phyloP scores from a whole-genome alignment of 2,329 filamentous ascomycete genomes.

The Claviceps capensis region DNA sequence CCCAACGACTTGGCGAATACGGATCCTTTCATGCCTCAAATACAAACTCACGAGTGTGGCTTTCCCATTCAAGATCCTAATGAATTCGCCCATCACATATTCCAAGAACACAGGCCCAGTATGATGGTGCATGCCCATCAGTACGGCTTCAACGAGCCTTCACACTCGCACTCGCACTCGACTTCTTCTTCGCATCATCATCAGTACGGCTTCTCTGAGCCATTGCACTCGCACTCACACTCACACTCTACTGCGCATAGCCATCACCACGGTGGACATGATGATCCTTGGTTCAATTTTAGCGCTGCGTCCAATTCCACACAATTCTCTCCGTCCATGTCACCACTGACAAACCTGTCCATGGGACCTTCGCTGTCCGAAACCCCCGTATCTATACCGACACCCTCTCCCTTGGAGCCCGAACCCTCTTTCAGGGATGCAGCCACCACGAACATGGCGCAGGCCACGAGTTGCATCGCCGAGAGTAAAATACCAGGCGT shows the following conservation, averaged over 20 bases:
- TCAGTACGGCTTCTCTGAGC: constrained; percentile 2
- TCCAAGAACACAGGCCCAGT: constrained; percentile 14
- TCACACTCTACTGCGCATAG: background rate
- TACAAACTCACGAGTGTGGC: constrained; percentile 14
- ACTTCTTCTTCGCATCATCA: background rate
- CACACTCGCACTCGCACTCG: no score
- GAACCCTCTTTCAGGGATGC: constrained; percentile 7
- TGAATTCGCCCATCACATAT: constrained; percentile 17
- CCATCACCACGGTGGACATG: background rate
- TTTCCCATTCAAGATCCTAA: constrained; percentile 15
- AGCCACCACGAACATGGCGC: background rate
- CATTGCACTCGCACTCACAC: background rate
- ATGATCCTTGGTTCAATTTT: constrained; percentile 3
- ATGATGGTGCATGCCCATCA: constrained; percentile 7
- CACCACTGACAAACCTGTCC: constrained; percentile 13
- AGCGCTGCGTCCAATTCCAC: constrained; percentile 1
- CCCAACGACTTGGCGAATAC: constrained; percentile 7
- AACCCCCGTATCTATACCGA: constrained; percentile 6
- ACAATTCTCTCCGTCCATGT: constrained; percentile 11
- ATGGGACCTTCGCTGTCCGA: constrained; percentile 12
- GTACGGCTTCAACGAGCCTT: background rate
- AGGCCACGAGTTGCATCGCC: background rate
- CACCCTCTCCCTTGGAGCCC: constrained; percentile 13
- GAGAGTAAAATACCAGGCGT: constrained; percentile 8
- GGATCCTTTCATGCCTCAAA: constrained; percentile 7